These are phyloP conservation scores for Talaromyces nanjingensis DNA, from an alignment of 495 filamentous ascomycete genomes.

Conservation along the genomic window DNA sequence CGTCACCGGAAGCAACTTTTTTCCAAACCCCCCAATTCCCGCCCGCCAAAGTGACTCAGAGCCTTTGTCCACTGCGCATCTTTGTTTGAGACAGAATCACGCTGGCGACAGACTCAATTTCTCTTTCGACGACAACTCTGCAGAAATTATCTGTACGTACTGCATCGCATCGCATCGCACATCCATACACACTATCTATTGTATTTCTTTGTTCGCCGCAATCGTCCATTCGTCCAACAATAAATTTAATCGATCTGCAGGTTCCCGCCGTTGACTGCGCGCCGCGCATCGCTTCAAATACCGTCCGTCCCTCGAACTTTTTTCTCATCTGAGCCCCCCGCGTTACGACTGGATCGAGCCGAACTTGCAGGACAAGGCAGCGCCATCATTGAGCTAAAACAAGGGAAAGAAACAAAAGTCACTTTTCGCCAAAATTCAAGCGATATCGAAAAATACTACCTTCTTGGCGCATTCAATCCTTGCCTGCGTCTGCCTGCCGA, in stretches of 20 bases:
- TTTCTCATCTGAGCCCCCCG: not conserved
- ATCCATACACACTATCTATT: not conserved
- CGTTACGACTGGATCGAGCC: slow-evolving; percentile 2
- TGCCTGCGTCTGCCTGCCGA: not conserved
- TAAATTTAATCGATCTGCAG: slow-evolving; percentile 4
- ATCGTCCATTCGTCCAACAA: slow-evolving; percentile 4
- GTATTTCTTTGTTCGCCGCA: not conserved
- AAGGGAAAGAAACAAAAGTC: slow-evolving; percentile 3
- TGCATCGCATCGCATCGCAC: not conserved
- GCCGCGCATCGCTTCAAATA: slow-evolving; percentile 4
- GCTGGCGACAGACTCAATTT: not conserved
- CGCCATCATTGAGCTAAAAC: slow-evolving; percentile 7
- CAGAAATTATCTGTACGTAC: not conserved
- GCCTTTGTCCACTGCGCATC: not conserved
- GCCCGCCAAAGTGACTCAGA: slow-evolving; percentile 1
- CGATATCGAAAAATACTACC: slow-evolving; percentile 5
- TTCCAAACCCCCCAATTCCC: not conserved
- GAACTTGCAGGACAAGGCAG: slow-evolving; percentile 5
- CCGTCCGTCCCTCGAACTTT: not conserved
- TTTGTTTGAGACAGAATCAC: not conserved
- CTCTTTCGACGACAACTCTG: not conserved
- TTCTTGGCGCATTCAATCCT: slow-evolving; percentile 6
- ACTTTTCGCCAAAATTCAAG: not conserved
- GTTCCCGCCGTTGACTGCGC: slow-evolving; percentile 5
- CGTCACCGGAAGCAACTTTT: not conserved